These are phyloP conservation scores for Castanea sativa DNA, from an alignment of 306 rosid species.

Conservation along the genomic window DNA sequence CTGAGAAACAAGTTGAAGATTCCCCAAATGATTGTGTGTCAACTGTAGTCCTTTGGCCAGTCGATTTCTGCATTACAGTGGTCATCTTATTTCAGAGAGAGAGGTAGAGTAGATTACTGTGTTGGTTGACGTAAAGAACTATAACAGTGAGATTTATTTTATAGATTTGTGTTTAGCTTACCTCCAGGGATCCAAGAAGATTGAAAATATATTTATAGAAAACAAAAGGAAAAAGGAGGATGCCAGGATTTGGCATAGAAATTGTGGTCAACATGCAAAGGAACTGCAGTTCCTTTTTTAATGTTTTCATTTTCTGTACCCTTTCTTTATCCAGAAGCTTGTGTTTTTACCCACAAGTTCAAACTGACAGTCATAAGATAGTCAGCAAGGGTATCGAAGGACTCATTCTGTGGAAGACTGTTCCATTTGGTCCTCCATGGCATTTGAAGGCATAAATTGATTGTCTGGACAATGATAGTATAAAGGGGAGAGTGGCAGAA, in stretches of 20 bases:
- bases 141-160: not conserved
- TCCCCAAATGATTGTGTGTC: constrained; percentile 85
- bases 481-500: not conserved
- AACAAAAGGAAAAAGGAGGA: not conserved
- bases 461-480: not conserved
- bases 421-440: constrained; percentile 5
- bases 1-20: constrained; percentile 93
- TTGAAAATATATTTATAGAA: not conserved
- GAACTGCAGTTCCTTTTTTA: not conserved
- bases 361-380: constrained; percentile 8
- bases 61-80: constrained; percentile 65
- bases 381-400: constrained; percentile 1
- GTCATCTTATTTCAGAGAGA: constrained; percentile 17
- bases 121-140: not conserved
- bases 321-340: constrained; percentile 7
- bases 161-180: not conserved
- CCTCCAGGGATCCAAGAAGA: not conserved
- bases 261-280: constrained; percentile 2
- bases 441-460: constrained; percentile 7
- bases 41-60: constrained; percentile 95
- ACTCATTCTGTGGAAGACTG: not conserved
- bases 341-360: not conserved
- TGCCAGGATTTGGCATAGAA: not conserved
- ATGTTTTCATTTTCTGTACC: constrained; percentile 12
- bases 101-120: not conserved